Percentiles rank a stretch among this genome's conserved stretches.
Evolutionary conservation across 2,329 filamentous ascomycete genomes (phyloP).

Genomic region (Ceratocystis harringtonii): DNA sequence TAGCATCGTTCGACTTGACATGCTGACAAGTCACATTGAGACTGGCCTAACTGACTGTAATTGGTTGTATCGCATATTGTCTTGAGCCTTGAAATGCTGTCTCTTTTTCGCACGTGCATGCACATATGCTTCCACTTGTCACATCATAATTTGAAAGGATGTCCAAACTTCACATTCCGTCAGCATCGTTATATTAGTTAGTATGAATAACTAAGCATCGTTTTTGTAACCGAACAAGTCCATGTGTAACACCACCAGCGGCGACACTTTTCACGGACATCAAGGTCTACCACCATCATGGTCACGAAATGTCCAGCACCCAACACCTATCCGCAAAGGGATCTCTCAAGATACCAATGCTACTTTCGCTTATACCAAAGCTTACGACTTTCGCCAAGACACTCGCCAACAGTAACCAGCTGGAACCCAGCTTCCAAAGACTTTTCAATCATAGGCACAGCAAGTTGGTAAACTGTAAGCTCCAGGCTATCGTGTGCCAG

Average conservation of each 20-base stretch:
- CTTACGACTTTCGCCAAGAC: slow-evolving; percentile 35
- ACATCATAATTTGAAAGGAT: background rate
- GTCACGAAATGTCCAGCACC: background rate
- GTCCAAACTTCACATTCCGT: background rate
- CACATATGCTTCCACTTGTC: background rate
- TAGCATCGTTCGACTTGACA: background rate
- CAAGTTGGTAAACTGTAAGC: slow-evolving; percentile 31
- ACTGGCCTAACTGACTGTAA: background rate
- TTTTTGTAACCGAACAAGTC: background rate
- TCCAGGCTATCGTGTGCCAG: slow-evolving; percentile 39
- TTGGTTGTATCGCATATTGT: background rate
- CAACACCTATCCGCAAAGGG: background rate
- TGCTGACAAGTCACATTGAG: background rate
- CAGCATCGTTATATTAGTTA: background rate
- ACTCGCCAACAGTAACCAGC: slow-evolving; percentile 28
- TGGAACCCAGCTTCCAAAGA: slow-evolving; percentile 12
- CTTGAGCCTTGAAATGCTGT: background rate
- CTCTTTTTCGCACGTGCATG: background rate
- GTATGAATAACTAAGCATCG: background rate
- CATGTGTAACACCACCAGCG: background rate
- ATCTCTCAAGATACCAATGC: background rate
- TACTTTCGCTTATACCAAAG: slow-evolving; percentile 34
- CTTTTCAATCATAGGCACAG: slow-evolving; percentile 18
- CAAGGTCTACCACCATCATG: slow-evolving; percentile 1
- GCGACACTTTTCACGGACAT: background rate